Conservation (phyloP, 2,329 filamentous ascomycete species). For the Colletotrichum musicola region DNA sequence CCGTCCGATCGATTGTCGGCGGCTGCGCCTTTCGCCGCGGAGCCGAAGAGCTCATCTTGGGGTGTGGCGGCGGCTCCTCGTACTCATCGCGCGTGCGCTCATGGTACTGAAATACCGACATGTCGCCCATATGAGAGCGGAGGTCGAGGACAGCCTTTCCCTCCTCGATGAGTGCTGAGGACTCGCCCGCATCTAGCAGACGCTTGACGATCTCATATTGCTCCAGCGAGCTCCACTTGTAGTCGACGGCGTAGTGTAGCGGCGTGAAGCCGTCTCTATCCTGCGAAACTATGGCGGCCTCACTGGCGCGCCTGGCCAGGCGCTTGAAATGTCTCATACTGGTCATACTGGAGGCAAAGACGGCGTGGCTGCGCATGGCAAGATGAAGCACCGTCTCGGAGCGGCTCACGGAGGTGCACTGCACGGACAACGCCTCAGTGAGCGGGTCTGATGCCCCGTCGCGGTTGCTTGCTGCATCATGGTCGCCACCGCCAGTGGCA, state of each 20-base stretch:
- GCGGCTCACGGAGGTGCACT: neutral
- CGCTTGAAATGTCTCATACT: neutral
- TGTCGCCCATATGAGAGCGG: neutral
- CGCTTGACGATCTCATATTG: slow-evolving; percentile 39
- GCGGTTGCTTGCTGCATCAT: neutral
- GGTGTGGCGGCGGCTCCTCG: neutral
- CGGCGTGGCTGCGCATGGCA: neutral
- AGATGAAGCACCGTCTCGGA: slow-evolving; percentile 10
- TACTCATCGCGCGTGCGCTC: neutral
- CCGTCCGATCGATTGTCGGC: too few species aligned
- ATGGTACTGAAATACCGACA: slow-evolving; percentile 15
- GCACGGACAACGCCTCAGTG: neutral
- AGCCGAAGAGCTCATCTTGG: neutral
- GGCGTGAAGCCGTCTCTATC: slow-evolving; percentile 39
- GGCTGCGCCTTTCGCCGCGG: neutral
- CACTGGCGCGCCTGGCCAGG: neutral
- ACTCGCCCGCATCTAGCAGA: slow-evolving; percentile 40
- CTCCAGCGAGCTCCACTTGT: slow-evolving; percentile 40
- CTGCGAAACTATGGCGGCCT: neutral
- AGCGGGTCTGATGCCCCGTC: neutral
- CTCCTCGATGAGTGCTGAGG: slow-evolving; percentile 27
- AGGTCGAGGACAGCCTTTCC: slow-evolving; percentile 11
- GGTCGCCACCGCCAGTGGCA: neutral
- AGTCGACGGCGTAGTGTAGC: slow-evolving; percentile 43
- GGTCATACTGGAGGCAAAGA: neutral